Percentiles rank a stretch among this genome's conserved stretches.
Conservation (phyloP, 140 eudicot genomes). For the Erigeron philadelphicus region DNA sequence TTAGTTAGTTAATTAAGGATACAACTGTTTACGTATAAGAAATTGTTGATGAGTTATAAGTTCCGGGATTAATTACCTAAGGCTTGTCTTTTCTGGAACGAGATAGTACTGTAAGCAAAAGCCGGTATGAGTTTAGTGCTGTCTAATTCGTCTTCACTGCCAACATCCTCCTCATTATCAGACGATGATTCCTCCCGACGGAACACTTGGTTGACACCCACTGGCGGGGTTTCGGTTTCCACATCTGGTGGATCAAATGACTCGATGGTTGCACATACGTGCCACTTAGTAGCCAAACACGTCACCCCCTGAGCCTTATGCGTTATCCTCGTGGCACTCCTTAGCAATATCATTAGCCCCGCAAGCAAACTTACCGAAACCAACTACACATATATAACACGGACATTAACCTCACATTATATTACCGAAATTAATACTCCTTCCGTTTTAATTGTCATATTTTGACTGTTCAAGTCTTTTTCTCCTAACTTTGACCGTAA, state of each 20-base stretch:
- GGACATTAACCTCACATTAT: neutral
- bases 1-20: neutral
- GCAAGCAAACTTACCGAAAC: constrained; percentile 78
- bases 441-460: too few species aligned
- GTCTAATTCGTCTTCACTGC: constrained; percentile 76
- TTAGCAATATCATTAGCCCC: constrained; percentile 65
- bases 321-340: constrained; percentile 88
- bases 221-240: constrained; percentile 58
- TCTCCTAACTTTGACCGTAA: too few species aligned
- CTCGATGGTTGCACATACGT: constrained; percentile 77
- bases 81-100: constrained; percentile 89
- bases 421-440: too few species aligned
- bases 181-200: constrained; percentile 30
- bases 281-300: constrained; percentile 86
- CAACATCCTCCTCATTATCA: constrained; percentile 62
- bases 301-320: constrained; percentile 92
- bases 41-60: neutral
- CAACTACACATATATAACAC: constrained; percentile 37
- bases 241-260: constrained; percentile 54
- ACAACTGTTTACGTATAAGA: neutral
- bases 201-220: constrained; percentile 26
- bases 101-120: constrained; percentile 64
- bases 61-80: constrained; percentile 73
- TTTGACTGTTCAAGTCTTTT: too few species aligned
- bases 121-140: constrained; percentile 66